A percentile compares a stretch with the other conserved stretches of the same genome.
These are phyloP conservation scores for Cytospora piceae DNA, from an alignment of 2,329 filamentous ascomycete species.

Conservation along the genomic window DNA sequence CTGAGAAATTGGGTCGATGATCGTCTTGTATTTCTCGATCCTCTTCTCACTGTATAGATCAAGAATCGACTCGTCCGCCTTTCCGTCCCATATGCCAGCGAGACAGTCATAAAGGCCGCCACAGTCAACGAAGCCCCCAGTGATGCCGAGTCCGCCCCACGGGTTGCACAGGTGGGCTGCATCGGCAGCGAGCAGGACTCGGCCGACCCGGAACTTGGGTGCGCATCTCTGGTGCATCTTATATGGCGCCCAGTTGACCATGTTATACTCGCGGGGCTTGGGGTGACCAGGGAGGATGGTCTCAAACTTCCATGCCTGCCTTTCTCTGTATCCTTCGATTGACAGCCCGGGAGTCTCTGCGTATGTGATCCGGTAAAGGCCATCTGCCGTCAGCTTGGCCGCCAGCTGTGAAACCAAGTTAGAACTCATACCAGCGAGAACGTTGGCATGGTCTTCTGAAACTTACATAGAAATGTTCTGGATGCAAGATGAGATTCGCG, in stretches of 20 bases:
- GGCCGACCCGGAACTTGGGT: constrained; percentile 58
- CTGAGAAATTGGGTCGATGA: constrained; percentile 49
- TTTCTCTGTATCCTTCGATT: constrained; percentile 54
- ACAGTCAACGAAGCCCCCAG: constrained; percentile 66
- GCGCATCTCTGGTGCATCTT: constrained; percentile 65
- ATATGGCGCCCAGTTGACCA: constrained; percentile 63
- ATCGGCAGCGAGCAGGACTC: constrained; percentile 61
- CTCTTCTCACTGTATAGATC: constrained; percentile 51
- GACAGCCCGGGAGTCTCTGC: constrained; percentile 59
- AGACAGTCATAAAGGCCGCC: constrained; percentile 65
- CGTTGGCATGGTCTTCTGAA: rapidly evolving
- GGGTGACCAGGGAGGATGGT: constrained; percentile 63
- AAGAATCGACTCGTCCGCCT: constrained; percentile 48
- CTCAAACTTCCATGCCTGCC: constrained; percentile 60
- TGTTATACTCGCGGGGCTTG: constrained; percentile 59
- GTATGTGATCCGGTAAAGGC: constrained; percentile 67
- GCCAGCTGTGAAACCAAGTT: constrained; percentile 50
- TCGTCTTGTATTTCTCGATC: constrained; percentile 49
- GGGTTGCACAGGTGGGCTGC: constrained; percentile 61
- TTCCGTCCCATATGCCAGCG: constrained; percentile 48
- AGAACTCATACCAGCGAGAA: neutral
- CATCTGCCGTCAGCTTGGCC: constrained; percentile 60
- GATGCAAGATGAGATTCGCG: constrained; percentile 65
- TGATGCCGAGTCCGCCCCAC: constrained; percentile 64
- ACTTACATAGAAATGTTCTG: constrained; percentile 57